A percentile compares a stretch with the other conserved stretches of the same genome.
Conservation (phyloP, 352 stramenopile genomes). For the Globisporangium splendens region DNA sequence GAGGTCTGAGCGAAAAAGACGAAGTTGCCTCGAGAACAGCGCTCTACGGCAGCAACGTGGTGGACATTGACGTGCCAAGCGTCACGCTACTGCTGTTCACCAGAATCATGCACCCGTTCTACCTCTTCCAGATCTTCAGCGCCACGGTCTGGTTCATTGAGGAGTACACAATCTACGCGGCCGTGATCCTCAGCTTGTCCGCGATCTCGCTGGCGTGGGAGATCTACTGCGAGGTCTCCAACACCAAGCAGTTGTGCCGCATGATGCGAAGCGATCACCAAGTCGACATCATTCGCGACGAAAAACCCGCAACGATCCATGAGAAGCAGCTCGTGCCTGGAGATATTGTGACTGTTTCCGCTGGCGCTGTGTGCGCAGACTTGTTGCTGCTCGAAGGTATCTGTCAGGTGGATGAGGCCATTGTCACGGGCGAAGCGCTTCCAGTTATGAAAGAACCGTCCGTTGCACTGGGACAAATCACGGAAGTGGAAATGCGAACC, state of each 20-base stretch:
- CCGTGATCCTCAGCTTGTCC: constrained; percentile 60
- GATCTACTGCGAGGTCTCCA: constrained; percentile 59
- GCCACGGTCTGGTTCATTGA: constrained; percentile 69
- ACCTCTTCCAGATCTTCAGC: constrained; percentile 72
- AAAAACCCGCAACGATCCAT: constrained; percentile 29
- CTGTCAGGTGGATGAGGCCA: constrained; percentile 71
- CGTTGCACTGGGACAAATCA: background rate
- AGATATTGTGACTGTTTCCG: constrained; percentile 66
- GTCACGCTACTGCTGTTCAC: constrained; percentile 46
- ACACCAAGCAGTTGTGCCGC: constrained; percentile 54
- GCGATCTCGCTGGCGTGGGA: constrained; percentile 67
- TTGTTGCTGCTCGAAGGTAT: constrained; percentile 58
- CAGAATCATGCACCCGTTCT: constrained; percentile 78
- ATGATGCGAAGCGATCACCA: constrained; percentile 53
- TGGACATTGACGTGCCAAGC: constrained; percentile 36
- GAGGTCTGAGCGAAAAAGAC: background rate
- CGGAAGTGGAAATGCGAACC: constrained; percentile 26
- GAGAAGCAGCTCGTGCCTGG: constrained; percentile 54
- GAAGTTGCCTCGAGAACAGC: constrained; percentile 10
- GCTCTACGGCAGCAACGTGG: constrained; percentile 31
- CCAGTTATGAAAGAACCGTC: constrained; percentile 59
- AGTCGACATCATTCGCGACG: constrained; percentile 54
- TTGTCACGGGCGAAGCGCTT: constrained; percentile 75
- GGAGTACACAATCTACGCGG: constrained; percentile 61
- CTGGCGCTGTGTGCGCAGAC: constrained; percentile 61